phyloP scores from a whole-genome alignment of 2,329 filamentous ascomycete species.

The Colletotrichum destructivum region DNA sequence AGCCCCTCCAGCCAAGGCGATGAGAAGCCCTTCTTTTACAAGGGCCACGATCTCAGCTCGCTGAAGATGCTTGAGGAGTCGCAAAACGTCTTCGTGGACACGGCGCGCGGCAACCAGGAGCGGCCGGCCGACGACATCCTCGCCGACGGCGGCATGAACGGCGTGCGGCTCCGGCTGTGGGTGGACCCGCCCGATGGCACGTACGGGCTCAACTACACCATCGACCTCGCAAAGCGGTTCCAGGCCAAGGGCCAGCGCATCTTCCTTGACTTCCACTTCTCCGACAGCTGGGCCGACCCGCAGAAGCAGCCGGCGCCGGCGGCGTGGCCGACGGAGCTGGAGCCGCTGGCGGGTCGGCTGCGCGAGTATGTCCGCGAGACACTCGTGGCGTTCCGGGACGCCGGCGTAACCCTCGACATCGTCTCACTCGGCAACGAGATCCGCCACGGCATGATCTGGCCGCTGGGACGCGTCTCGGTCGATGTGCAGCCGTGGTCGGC shows the following conservation, averaged over 20 bases:
- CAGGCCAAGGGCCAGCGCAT: constrained; percentile 53
- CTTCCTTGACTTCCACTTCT: constrained; percentile 55
- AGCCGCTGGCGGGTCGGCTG: constrained; percentile 49
- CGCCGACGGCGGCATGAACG: constrained; percentile 40
- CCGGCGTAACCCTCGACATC: constrained; percentile 54
- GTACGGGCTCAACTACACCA: constrained; percentile 44
- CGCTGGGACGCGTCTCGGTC: constrained; percentile 50
- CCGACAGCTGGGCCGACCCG: constrained; percentile 54
- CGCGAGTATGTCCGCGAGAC: constrained; percentile 53
- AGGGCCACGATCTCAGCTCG: constrained; percentile 39
- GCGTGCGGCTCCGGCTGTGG: constrained; percentile 37
- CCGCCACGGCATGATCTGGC: constrained; percentile 52
- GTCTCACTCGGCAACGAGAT: constrained; percentile 58
- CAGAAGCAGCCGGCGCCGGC: constrained; percentile 51
- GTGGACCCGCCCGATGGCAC: constrained; percentile 38
- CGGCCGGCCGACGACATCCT: constrained; percentile 39
- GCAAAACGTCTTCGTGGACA: constrained; percentile 35
- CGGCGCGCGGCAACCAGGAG: constrained; percentile 28
- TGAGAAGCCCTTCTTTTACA: constrained; percentile 36
- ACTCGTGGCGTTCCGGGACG: constrained; percentile 55
- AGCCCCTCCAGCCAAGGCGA: not conserved
- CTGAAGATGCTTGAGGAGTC: constrained; percentile 38
- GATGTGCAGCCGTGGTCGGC: constrained; percentile 51
- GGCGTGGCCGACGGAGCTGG: constrained; percentile 52
- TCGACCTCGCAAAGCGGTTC: constrained; percentile 52